Base-by-base conservation (phyloP, 148 eudicot species). In the Amaranthus cruentus region DNA sequence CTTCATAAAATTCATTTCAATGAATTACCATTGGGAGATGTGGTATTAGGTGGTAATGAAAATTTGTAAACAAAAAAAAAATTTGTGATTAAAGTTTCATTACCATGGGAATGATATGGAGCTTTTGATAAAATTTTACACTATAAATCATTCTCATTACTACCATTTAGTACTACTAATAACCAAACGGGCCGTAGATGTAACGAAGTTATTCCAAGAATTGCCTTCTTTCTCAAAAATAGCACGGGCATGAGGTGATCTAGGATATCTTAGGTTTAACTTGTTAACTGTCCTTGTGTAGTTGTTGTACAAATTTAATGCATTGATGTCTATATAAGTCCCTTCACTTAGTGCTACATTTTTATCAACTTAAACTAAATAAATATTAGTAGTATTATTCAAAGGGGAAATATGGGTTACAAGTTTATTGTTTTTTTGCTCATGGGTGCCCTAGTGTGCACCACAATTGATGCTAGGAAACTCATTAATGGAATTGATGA, bases 401-500 rank as follows among this genome's bases (percentile, higher is more conserved):
- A 21, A 59, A 65, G 55, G n/a, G 42, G 9, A 59, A 68, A 38
- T 55, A 77, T 83, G 81, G 48, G 58, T 57, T 21, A 58, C 8
- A 75, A 73, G 61, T 50, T 80, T 72, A 71, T 66, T 10, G 38
- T 77, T 43, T 53, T 83, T 4, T 75, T 81, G 72, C 71, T 83
- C 50, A 55, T 81, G 28, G 69, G 77, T 71, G 77, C 75, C 5
- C 71, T 83, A 15, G 13, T 67, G 72, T 58, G 79, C 79, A 68
- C 70, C 62, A 66, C 68, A 51, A 71, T 54, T 68, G 76, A 68
- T 72, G 84, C 81, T 50, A 77, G 85, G 87, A 81, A 66, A 75
- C 73, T 82, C n/a, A 46, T 46, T 43, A 73, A 69, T 56, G 80
- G 72, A 63, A 55, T 79, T 50, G 71, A 70, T 58, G 82, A 79